Evolutionary conservation across 2,329 filamentous ascomycete genomes (phyloP), one percentile per base, ranked within the genome.

Genomic region (Dothistroma septosporum): DNA sequence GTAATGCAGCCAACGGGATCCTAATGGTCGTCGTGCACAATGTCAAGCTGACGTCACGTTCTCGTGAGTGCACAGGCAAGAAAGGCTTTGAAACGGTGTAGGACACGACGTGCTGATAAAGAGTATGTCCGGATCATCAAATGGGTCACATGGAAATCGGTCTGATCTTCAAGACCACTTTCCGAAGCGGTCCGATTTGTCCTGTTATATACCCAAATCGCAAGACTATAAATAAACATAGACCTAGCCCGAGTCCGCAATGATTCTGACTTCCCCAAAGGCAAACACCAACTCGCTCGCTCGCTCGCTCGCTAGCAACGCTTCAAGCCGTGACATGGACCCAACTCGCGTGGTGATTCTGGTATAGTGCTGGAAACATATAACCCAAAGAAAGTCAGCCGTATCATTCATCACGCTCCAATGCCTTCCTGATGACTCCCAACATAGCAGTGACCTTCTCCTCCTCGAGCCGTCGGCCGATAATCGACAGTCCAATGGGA

Each of bases 401-500:
- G 35, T 37, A 37, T 44, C n/a, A 44, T 2, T 44, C 41, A 19
- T 44, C 14, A 19, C 41, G 31, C 14, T 8, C 41, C 53, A 21
- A 44, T n/a, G 57, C 35, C 16, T 72, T 59, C 4, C 59, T 66
- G 22, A 78, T 70, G 19, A 75, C 66, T 41, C 77, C 70, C 54
- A 77, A 52, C 24, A 76, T 74, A 12, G 72, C 72, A 5, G 78
- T 64, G 14, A 83, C 70, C 69, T 84, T 83, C 69, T 85, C 83
- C 62, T 86, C 83, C 52, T 83, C 77, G 57, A 80, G 79, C 53
- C 79, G 74, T 61, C 81, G 73, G 0, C 79, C 82, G 5, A 85
- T 80, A n/a, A 85, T 68, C 66, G 85, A 82, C 58, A 85, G 66
- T 9, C 76, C 76, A 3, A 85, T 75, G 1, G 83, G 83, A 1